Conservation (phyloP, 1,284 basidiomycete genomes). For the Earliella scabrosa region DNA sequence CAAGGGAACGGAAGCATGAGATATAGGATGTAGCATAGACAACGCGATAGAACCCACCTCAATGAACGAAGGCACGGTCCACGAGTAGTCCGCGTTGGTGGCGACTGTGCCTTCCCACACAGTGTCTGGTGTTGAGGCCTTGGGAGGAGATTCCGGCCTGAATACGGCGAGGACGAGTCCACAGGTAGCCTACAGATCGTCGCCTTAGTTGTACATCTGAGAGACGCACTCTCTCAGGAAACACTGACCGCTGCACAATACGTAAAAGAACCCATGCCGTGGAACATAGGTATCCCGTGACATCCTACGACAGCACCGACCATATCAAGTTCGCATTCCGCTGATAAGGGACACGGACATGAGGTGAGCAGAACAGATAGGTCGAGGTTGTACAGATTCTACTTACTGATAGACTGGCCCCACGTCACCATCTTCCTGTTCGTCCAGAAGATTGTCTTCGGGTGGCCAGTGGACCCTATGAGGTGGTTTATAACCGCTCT, state of each 20-base stretch:
- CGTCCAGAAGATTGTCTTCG: constrained; percentile 4
- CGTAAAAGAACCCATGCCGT: constrained; percentile 24
- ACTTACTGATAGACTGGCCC: background rate
- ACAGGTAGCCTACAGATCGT: constrained; percentile 7
- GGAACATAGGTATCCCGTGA: constrained; percentile 29
- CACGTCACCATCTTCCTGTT: background rate
- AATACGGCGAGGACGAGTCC: constrained; percentile 20
- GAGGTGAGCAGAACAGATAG: background rate
- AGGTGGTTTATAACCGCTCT: background rate
- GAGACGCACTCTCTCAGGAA: too few species aligned
- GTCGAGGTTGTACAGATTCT: too few species aligned
- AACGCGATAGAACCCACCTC: too few species aligned
- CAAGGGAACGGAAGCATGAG: background rate
- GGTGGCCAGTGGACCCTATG: constrained; percentile 3
- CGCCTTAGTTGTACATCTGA: background rate
- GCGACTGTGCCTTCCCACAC: constrained; percentile 23
- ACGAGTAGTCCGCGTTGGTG: constrained; percentile 21
- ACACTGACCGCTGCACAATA: constrained; percentile 17
- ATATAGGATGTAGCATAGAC: too few species aligned
- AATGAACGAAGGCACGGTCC: constrained; percentile 30
- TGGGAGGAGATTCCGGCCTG: constrained; percentile 22
- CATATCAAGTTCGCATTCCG: constrained; percentile 11
- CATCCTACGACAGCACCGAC: constrained; percentile 9
- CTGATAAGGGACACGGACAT: background rate
- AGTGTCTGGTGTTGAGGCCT: constrained; percentile 24